Conservation (phyloP, 805 yeast species). For the Candida sakaeoensis region DNA sequence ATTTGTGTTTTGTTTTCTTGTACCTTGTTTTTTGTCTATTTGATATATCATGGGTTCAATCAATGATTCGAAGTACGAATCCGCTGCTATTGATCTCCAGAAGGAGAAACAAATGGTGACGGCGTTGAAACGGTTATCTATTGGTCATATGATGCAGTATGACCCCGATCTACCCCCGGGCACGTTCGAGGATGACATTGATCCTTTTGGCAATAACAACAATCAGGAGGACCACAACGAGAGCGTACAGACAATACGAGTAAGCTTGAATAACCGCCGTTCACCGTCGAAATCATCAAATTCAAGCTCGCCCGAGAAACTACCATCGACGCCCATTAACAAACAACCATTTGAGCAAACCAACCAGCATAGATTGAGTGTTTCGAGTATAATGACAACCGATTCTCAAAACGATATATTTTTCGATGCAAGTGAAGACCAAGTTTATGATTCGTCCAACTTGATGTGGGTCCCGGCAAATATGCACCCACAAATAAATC, state of each 20-base stretch:
- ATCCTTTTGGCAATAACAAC: slow-evolving; percentile 12
- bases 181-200: slow-evolving; percentile 22
- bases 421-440: slow-evolving; percentile 14
- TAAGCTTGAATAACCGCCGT: background rate
- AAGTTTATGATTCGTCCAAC: slow-evolving; percentile 8
- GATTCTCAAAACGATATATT: slow-evolving; percentile 17
- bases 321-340: background rate
- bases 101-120: slow-evolving; percentile 71
- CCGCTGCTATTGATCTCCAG: slow-evolving; percentile 73
- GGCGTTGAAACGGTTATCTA: slow-evolving; percentile 68
- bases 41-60: background rate
- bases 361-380: slow-evolving; percentile 1
- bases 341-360: slow-evolving; percentile 11
- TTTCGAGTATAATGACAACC: slow-evolving; percentile 13
- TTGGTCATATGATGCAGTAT: slow-evolving; percentile 55
- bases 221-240: background rate
- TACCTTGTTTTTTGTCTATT: background rate
- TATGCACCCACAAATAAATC: slow-evolving; percentile 92
- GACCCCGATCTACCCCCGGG: slow-evolving; percentile 70
- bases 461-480: slow-evolving; percentile 95
- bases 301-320: slow-evolving; percentile 1
- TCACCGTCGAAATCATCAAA: slow-evolving; percentile 3
- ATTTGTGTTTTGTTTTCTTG: no score
- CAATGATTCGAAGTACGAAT: background rate
- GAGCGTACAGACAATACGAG: slow-evolving; percentile 1